Conservation (phyloP, 176 grass and related monocot species). For the Calamus simplicifolius region DNA sequence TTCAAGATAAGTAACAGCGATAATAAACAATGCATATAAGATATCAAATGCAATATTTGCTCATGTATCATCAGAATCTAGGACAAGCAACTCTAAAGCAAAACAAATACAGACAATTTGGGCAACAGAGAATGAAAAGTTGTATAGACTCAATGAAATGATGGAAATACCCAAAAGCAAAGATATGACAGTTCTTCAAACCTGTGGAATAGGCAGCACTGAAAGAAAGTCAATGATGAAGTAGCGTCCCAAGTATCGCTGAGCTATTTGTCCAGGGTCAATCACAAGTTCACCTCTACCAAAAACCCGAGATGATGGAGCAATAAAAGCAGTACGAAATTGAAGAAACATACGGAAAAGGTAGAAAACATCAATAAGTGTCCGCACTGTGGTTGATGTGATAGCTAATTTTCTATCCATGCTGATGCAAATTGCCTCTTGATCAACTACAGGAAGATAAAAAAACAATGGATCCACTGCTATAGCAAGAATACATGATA, state of each 20-base stretch:
- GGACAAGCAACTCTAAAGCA: no score
- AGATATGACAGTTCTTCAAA: not conserved
- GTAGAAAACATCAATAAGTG: slow-evolving; percentile 74
- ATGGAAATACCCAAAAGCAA: not conserved
- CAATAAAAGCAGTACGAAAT: slow-evolving; percentile 78
- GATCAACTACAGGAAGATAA: slow-evolving; percentile 55
- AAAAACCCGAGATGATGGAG: slow-evolving; percentile 68
- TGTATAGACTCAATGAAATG: no score
- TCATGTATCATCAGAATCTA: no score
- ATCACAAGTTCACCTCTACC: slow-evolving; percentile 81
- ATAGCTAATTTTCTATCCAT: slow-evolving; percentile 62
- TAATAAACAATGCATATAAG: no score
- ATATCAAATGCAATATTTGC: no score
- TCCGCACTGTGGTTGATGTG: slow-evolving; percentile 53
- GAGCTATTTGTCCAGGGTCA: slow-evolving; percentile 60
- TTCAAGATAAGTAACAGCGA: no score
- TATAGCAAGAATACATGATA: slow-evolving; percentile 69
- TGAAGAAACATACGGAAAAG: slow-evolving; percentile 57
- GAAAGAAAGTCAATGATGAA: slow-evolving; percentile 69
- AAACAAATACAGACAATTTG: no score
- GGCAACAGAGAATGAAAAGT: no score
- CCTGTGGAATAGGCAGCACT: slow-evolving; percentile 88
- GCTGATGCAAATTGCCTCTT: slow-evolving; percentile 36
- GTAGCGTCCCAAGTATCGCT: slow-evolving; percentile 56
- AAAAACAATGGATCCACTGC: slow-evolving; percentile 78